Conservation (phyloP, 192 early-diverging fungal genomes). For the Coemansia sp. region DNA sequence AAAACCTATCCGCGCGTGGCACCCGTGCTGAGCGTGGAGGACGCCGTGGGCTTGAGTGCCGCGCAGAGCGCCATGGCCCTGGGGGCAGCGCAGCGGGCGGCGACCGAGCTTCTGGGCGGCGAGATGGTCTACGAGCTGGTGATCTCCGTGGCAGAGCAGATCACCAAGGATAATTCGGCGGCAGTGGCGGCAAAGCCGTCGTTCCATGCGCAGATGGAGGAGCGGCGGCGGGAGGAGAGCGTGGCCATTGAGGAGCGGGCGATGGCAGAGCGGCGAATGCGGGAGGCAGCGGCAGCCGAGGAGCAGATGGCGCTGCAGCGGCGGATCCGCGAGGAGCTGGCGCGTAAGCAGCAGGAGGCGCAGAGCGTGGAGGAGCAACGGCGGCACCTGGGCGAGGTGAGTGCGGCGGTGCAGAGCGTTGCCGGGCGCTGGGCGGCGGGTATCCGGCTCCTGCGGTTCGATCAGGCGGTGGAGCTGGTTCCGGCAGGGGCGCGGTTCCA, state of each 20-base stretch:
- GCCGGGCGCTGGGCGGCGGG: slow-evolving; percentile 39
- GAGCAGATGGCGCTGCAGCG: slow-evolving; percentile 32
- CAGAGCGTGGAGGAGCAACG: slow-evolving; percentile 20
- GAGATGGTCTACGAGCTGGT: slow-evolving; percentile 70
- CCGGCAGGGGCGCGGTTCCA: slow-evolving; percentile 18
- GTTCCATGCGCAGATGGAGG: slow-evolving; percentile 46
- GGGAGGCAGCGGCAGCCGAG: slow-evolving; percentile 10
- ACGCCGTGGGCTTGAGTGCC: slow-evolving; percentile 50
- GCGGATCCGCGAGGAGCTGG: slow-evolving; percentile 38
- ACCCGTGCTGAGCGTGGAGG: slow-evolving; percentile 54
- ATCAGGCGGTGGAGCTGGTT: slow-evolving; percentile 6
- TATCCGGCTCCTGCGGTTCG: slow-evolving; percentile 36
- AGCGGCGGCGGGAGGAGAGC: slow-evolving; percentile 25
- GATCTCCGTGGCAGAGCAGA: slow-evolving; percentile 52
- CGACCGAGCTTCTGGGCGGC: slow-evolving; percentile 43
- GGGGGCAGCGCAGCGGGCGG: slow-evolving; percentile 24
- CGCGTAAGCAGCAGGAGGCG: slow-evolving; percentile 39
- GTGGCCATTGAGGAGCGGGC: slow-evolving; percentile 24
- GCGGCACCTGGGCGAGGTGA: slow-evolving; percentile 24
- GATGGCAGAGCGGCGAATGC: slow-evolving; percentile 1
- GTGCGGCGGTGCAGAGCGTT: slow-evolving; percentile 32
- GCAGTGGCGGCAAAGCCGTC: slow-evolving; percentile 46
- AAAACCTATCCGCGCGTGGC: slow-evolving; percentile 61
- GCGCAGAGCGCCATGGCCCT: slow-evolving; percentile 48
- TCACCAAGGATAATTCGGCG: slow-evolving; percentile 53